Conservation (phyloP, 208 protist species). For the Leishmania tropica region DNA sequence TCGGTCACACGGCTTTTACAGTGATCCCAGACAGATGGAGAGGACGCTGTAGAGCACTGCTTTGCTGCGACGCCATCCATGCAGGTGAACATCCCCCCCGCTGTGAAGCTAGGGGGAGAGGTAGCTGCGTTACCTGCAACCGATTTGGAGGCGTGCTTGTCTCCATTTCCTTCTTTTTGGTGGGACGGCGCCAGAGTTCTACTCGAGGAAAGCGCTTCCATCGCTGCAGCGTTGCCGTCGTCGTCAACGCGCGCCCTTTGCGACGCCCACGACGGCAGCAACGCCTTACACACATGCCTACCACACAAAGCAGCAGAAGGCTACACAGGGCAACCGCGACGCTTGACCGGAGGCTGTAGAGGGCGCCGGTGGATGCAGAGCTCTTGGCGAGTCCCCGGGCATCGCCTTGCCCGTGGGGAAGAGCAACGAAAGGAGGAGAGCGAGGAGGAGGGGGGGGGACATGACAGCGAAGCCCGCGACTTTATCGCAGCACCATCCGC, state of each 20-base stretch:
- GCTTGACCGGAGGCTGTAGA: conserved; percentile 2
- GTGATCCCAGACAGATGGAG: background rate
- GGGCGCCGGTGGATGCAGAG: background rate
- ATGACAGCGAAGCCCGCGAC: background rate
- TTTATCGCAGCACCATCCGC: background rate
- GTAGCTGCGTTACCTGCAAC: background rate
- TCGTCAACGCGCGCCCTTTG: background rate
- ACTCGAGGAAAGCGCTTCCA: background rate
- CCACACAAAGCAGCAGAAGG: background rate
- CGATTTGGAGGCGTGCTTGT: background rate
- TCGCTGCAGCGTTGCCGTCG: background rate
- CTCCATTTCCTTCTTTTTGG: background rate
- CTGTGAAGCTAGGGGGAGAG: background rate
- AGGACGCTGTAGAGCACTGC: background rate
- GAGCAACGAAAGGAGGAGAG: background rate
- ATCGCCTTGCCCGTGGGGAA: background rate
- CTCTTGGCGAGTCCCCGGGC: background rate
- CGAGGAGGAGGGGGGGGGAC: background rate
- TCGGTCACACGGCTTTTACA: background rate
- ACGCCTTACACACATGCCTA: background rate
- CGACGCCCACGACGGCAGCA: background rate
- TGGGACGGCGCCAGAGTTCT: background rate
- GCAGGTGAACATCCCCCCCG: background rate
- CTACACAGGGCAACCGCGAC: conserved; percentile 5
- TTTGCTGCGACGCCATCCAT: background rate